These are phyloP conservation scores for Daldinia decipiens DNA, from an alignment of 495 filamentous ascomycete species.

Conservation along the genomic window DNA sequence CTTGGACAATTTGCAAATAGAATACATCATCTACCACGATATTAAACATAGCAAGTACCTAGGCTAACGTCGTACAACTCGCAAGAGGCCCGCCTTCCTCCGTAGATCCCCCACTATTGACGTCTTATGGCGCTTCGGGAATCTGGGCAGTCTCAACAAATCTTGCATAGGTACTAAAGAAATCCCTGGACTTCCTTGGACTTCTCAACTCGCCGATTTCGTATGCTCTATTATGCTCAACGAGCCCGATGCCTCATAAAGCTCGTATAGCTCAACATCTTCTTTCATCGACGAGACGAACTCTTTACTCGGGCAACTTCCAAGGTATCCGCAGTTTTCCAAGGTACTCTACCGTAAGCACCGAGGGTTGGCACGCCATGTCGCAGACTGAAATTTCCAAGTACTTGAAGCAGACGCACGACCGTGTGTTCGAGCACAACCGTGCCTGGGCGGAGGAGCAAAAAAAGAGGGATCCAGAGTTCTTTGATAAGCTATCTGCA, in stretches of 20 bases:
- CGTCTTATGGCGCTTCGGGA: slow-evolving; percentile 24
- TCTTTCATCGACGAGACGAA: slow-evolving; percentile 21
- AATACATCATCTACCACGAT: neutral
- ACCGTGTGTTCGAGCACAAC: slow-evolving; percentile 66
- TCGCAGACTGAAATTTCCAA: slow-evolving; percentile 53
- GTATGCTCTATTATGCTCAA: slow-evolving; percentile 6
- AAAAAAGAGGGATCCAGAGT: slow-evolving; percentile 61
- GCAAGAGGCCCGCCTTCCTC: slow-evolving; percentile 10
- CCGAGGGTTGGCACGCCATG: slow-evolving; percentile 41
- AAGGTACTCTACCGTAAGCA: slow-evolving; percentile 15
- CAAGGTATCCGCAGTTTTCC: slow-evolving; percentile 3
- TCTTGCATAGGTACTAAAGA: slow-evolving; percentile 7
- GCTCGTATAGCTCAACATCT: slow-evolving; percentile 15
- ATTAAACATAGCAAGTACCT: neutral
- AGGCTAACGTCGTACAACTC: slow-evolving; percentile 12
- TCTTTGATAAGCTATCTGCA: slow-evolving; percentile 62
- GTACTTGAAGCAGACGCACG: slow-evolving; percentile 60
- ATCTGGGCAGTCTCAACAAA: slow-evolving; percentile 35
- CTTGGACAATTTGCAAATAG: neutral
- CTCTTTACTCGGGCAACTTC: slow-evolving; percentile 1
- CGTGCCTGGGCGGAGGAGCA: slow-evolving; percentile 63
- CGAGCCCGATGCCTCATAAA: slow-evolving; percentile 32
- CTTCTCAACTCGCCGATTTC: slow-evolving; percentile 6
- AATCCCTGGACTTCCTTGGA: slow-evolving; percentile 4
- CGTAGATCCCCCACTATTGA: slow-evolving; percentile 39